Conservation (phyloP, 2,329 filamentous ascomycete species). For the Mariannaea sp. region DNA sequence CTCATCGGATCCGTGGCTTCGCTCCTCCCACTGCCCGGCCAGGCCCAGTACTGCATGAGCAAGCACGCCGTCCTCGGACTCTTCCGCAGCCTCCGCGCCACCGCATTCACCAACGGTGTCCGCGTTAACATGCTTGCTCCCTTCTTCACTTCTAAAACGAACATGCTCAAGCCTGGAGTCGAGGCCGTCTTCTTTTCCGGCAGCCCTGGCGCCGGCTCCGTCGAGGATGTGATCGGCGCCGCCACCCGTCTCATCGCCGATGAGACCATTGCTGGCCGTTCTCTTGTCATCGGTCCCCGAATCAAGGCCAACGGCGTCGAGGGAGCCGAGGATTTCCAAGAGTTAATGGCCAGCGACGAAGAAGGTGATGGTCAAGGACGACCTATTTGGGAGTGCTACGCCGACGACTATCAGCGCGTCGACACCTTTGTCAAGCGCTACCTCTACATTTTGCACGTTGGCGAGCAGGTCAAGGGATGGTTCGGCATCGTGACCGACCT, state of each 20-base stretch:
- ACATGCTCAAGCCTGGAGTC: constrained; percentile 51
- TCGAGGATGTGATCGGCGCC: constrained; percentile 67
- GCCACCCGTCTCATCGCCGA: constrained; percentile 66
- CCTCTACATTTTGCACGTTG: constrained; percentile 57
- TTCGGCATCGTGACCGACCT: constrained; percentile 48
- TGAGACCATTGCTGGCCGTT: constrained; percentile 59
- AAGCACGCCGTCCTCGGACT: constrained; percentile 71
- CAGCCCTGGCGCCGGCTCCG: constrained; percentile 51
- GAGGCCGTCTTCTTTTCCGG: constrained; percentile 62
- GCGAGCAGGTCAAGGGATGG: constrained; percentile 59
- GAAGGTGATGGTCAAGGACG: constrained; percentile 47
- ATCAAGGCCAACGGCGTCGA: constrained; percentile 39
- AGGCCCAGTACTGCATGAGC: constrained; percentile 60
- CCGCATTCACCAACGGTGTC: constrained; percentile 52
- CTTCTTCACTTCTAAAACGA: constrained; percentile 68
- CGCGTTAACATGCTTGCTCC: constrained; percentile 70
- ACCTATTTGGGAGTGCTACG: constrained; percentile 65
- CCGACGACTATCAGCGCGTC: constrained; percentile 59
- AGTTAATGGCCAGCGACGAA: constrained; percentile 36
- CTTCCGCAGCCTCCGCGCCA: constrained; percentile 62
- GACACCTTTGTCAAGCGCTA: constrained; percentile 62
- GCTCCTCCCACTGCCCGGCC: constrained; percentile 49
- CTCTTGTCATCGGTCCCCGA: constrained; percentile 62
- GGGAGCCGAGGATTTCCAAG: constrained; percentile 43
- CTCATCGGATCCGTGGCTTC: constrained; percentile 67